Evolutionary conservation across 176 grass and related monocot genomes (phyloP).

Genomic region (Melocanna baccifera): DNA sequence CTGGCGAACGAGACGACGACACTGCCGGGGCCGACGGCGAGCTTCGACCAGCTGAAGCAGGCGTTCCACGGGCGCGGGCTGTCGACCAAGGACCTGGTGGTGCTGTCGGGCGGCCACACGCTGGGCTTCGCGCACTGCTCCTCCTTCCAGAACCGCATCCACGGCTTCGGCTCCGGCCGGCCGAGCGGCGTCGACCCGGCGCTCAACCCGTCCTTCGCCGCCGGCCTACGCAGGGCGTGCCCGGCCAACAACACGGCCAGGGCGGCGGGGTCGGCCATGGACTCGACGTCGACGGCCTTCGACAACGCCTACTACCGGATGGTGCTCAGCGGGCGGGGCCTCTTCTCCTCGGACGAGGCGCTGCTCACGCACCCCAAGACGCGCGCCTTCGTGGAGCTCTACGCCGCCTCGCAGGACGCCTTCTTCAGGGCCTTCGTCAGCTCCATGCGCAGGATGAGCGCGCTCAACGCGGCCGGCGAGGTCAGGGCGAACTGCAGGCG

Average conservation of each 20-base stretch:
- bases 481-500: constrained; percentile 75
- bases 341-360: constrained; percentile 73
- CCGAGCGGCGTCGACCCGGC: constrained; percentile 40
- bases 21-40: constrained; percentile 61
- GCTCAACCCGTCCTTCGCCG: constrained; percentile 67
- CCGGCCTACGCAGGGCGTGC: constrained; percentile 49
- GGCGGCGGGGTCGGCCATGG: constrained; percentile 57
- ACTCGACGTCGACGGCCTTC: constrained; percentile 56
- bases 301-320: constrained; percentile 89
- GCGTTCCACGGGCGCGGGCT: constrained; percentile 73
- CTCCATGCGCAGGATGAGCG: constrained; percentile 79
- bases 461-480: constrained; percentile 57
- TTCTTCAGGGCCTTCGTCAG: constrained; percentile 67
- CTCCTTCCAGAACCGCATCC: constrained; percentile 82
- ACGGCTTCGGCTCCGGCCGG: constrained; percentile 12
- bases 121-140: constrained; percentile 91
- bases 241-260: constrained; percentile 63
- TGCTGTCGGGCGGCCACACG: constrained; percentile 82
- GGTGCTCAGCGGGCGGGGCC: constrained; percentile 47
- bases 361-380: constrained; percentile 83
- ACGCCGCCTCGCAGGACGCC: constrained; percentile 50
- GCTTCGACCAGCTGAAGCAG: constrained; percentile 78
- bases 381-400: constrained; percentile 42
- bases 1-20: constrained; percentile 56
- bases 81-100: constrained; percentile 69